Conservation (phyloP, 164 flowering plant species). For the Cinnamomum micranthum region DNA sequence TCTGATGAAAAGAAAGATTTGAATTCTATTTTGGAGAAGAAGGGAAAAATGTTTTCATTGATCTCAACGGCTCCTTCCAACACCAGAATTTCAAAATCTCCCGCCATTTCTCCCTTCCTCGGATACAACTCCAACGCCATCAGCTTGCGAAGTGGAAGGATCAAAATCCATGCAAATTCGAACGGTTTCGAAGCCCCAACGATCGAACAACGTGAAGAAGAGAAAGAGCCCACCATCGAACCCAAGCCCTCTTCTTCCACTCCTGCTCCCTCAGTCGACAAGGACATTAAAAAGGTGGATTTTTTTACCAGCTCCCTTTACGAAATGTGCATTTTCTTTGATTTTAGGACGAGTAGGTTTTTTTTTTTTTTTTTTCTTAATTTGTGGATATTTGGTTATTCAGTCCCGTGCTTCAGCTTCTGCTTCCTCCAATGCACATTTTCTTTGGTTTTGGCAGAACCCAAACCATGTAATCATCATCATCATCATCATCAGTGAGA, state of each 20-base stretch:
- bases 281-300: conserved; percentile 16
- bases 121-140: neutral
- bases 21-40: neutral
- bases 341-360: neutral
- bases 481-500: too few species aligned
- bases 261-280: conserved; percentile 12
- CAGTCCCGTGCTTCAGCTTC: too few species aligned
- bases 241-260: conserved; percentile 9
- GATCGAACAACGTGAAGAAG: conserved; percentile 7
- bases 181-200: conserved; percentile 15
- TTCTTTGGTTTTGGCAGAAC: neutral
- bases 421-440: too few species aligned
- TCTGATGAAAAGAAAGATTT: neutral
- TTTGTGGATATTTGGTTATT: neutral
- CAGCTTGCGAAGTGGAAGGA: neutral
- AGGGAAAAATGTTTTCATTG: conserved; percentile 5
- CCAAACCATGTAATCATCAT: neutral
- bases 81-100: conserved; percentile 1
- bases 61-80: conserved; percentile 3
- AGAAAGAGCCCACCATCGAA: neutral
- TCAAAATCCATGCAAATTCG: conserved; percentile 10
- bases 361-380: neutral
- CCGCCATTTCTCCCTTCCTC: conserved; percentile 1
- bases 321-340: neutral
- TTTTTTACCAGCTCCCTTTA: neutral